Conservation (phyloP, 305 asterid genomes). For the Fraxinus nigra region DNA sequence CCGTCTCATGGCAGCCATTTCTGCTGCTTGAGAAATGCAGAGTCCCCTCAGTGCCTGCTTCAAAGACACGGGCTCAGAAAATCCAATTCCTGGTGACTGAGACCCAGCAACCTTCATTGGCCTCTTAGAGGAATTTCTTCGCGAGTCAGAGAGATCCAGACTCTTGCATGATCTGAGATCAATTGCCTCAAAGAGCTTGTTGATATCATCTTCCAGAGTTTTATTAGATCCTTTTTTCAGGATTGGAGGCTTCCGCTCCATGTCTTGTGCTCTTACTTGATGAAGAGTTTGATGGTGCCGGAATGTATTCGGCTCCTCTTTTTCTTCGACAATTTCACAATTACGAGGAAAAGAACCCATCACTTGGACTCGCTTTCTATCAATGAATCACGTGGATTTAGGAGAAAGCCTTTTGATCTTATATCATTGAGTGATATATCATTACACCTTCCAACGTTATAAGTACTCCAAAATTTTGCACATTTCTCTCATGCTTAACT, state of each 20-base stretch:
- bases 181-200: constrained; percentile 75
- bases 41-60: constrained; percentile 89
- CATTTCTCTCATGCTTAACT: background rate
- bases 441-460: background rate
- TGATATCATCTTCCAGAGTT: constrained; percentile 59
- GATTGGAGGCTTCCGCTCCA: constrained; percentile 38
- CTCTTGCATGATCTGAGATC: constrained; percentile 61
- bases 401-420: background rate
- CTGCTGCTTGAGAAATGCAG: constrained; percentile 95
- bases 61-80: constrained; percentile 76
- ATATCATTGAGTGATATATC: background rate
- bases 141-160: constrained; percentile 65
- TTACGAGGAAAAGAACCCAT: constrained; percentile 59
- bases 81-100: constrained; percentile 70
- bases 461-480: constrained; percentile 12
- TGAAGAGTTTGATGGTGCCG: constrained; percentile 29
- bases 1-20: constrained; percentile 76
- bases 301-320: constrained; percentile 41
- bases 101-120: constrained; percentile 65
- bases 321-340: constrained; percentile 73
- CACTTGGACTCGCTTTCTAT: constrained; percentile 15
- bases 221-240: constrained; percentile 43
- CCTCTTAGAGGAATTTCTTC: constrained; percentile 72
- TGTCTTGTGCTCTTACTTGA: constrained; percentile 24
- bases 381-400: constrained; percentile 8